Evolutionary conservation across 257 asterid genomes (phyloP).

Genomic region (Solanum virginianum): DNA sequence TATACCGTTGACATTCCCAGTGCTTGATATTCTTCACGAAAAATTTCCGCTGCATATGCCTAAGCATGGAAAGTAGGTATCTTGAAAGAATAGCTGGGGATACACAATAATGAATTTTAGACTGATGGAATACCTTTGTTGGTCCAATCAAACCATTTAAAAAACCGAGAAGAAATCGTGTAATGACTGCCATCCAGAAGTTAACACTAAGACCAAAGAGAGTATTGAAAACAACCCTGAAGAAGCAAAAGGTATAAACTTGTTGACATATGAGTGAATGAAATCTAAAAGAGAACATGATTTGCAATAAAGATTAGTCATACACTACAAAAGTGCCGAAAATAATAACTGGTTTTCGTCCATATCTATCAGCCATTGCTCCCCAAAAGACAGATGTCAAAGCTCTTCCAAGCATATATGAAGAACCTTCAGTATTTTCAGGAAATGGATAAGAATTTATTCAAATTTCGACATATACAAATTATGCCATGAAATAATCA

Average conservation of each 20-base stretch:
- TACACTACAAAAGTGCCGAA: slow-evolving; percentile 49
- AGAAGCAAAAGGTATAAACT: background rate
- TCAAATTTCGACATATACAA: background rate
- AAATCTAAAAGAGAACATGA: background rate
- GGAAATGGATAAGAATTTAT: background rate
- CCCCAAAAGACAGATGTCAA: slow-evolving; percentile 62
- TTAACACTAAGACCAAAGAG: slow-evolving; percentile 71
- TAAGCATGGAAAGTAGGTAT: slow-evolving; percentile 8
- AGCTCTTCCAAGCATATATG: slow-evolving; percentile 60
- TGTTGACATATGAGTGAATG: background rate
- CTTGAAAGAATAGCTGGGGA: background rate
- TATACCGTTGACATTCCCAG: slow-evolving; percentile 49
- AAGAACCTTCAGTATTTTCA: slow-evolving; percentile 29
- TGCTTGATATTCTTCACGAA: slow-evolving; percentile 55
- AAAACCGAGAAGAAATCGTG: slow-evolving; percentile 73
- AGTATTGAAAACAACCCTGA: slow-evolving; percentile 75
- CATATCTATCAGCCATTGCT: slow-evolving; percentile 42
- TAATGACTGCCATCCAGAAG: slow-evolving; percentile 69
- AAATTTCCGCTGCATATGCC: slow-evolving; percentile 70
- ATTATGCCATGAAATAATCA: background rate
- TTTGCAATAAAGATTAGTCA: slow-evolving; percentile 21
- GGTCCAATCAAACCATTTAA: slow-evolving; percentile 78
- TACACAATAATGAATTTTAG: background rate
- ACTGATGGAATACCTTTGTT: slow-evolving; percentile 31
- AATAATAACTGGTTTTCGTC: slow-evolving; percentile 59